These are phyloP conservation scores for Cladobotryum mycophilum DNA, from an alignment of 2,329 filamentous ascomycete species.

Conservation along the genomic window DNA sequence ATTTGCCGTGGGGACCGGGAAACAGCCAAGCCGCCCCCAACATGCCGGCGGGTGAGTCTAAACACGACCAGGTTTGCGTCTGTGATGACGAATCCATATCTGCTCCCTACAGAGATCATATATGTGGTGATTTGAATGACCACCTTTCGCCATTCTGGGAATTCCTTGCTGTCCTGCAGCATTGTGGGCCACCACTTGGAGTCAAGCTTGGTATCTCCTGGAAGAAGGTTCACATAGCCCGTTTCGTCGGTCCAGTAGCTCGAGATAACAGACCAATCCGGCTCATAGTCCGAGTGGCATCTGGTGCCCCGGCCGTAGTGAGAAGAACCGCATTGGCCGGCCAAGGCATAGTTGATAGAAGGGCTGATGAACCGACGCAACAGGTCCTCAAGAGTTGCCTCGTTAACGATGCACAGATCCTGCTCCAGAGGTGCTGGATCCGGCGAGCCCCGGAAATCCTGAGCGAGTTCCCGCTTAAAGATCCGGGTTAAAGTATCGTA, in stretches of 20 bases:
- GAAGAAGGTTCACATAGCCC: background rate
- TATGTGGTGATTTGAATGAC: background rate
- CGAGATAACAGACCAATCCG: background rate
- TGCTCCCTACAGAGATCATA: background rate
- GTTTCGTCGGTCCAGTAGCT: background rate
- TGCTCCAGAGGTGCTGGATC: background rate
- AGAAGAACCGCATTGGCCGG: background rate
- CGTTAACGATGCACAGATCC: background rate
- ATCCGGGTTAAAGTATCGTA: background rate
- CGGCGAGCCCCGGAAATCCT: background rate
- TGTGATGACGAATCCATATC: slow-evolving; percentile 10
- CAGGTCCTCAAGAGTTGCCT: background rate
- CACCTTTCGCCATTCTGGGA: background rate
- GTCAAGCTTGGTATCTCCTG: slow-evolving; percentile 5
- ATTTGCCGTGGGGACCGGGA: background rate
- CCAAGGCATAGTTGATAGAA: background rate
- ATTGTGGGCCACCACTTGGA: slow-evolving; percentile 3
- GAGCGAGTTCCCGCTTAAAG: background rate
- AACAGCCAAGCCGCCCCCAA: background rate
- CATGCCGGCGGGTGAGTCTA: background rate
- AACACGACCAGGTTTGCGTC: slow-evolving; percentile 36
- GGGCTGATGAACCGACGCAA: background rate
- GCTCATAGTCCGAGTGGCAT: background rate
- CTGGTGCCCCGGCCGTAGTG: background rate
- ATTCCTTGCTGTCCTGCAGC: background rate